These are phyloP conservation scores for Macrophomina phaseolina DNA, from an alignment of 2,329 filamentous ascomycete species.

Conservation along the genomic window DNA sequence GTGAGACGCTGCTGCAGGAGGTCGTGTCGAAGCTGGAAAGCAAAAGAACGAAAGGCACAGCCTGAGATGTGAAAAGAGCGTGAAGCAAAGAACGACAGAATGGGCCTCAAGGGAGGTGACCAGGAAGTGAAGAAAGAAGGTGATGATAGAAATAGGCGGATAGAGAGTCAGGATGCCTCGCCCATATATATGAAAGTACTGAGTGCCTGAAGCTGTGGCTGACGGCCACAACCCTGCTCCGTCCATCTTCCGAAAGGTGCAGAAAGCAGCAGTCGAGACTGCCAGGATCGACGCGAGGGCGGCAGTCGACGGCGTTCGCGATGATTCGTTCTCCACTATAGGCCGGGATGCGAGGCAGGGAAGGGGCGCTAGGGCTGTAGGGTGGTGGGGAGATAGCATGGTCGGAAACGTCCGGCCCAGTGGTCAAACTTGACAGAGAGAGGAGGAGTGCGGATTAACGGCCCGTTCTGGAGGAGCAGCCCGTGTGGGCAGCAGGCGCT, in stretches of 20 bases:
- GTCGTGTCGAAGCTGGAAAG: neutral
- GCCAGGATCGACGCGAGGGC: conserved; percentile 9
- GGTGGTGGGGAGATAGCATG: neutral
- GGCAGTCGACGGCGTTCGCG: neutral
- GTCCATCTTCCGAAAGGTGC: neutral
- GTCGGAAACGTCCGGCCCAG: conserved; percentile 13
- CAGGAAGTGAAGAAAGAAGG: conserved; percentile 4
- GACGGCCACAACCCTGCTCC: neutral
- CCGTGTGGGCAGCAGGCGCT: neutral
- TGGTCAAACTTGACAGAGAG: conserved; percentile 10
- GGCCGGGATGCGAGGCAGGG: conserved; percentile 10
- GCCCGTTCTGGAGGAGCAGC: neutral
- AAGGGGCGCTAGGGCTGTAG: neutral
- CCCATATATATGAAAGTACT: conserved; percentile 19
- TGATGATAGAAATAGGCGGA: neutral
- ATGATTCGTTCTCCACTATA: conserved; percentile 17
- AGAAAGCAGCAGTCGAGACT: neutral
- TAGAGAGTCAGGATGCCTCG: neutral
- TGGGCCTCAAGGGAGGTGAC: conserved; percentile 8
- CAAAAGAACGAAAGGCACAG: conserved; percentile 19
- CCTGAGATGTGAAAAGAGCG: conserved; percentile 20
- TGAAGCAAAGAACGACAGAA: conserved; percentile 16
- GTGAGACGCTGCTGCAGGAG: neutral
- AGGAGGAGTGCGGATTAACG: neutral
- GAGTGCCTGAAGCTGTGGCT: conserved; percentile 8